Evolutionary conservation across 2,329 filamentous ascomycete genomes (phyloP).

Genomic region (Neoarthrinium moseri): DNA sequence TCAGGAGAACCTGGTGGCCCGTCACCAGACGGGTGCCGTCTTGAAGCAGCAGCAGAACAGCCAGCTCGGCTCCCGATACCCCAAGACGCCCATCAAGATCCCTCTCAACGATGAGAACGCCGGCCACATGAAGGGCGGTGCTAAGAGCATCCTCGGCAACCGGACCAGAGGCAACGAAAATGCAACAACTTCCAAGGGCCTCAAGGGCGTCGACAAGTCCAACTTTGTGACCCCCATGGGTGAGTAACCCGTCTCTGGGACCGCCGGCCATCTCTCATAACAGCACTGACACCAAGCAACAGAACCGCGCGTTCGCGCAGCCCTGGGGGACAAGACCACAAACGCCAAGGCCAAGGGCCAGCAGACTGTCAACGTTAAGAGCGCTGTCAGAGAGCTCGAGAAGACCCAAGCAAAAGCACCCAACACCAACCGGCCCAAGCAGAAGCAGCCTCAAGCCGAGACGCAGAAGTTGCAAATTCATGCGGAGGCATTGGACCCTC

Average conservation of each 20-base stretch:
- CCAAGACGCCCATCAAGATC: conserved; percentile 80
- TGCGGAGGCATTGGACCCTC: conserved; percentile 45
- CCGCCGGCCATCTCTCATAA: not conserved
- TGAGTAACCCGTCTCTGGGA: conserved; percentile 45
- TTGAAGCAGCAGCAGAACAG: conserved; percentile 64
- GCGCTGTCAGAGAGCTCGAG: conserved; percentile 56
- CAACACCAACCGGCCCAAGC: conserved; percentile 57
- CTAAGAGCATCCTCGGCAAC: conserved; percentile 58
- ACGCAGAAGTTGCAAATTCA: conserved; percentile 63
- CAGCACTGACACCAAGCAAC: conserved; percentile 8
- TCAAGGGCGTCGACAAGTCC: conserved; percentile 52
- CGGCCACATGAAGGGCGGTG: conserved; percentile 52
- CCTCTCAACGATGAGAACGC: conserved; percentile 84
- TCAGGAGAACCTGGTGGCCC: conserved; percentile 83
- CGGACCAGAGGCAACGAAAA: conserved; percentile 58
- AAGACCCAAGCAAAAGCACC: conserved; percentile 61
- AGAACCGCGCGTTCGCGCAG: conserved; percentile 72
- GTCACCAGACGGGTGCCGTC: conserved; percentile 67
- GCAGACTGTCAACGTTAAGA: conserved; percentile 65
- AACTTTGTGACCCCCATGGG: conserved; percentile 79
- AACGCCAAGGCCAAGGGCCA: conserved; percentile 79
- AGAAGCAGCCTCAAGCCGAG: conserved; percentile 50
- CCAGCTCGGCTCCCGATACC: conserved; percentile 68
- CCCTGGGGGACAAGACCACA: conserved; percentile 91
- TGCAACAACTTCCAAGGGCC: conserved; percentile 47